Evolutionary conservation across 768 basidiomycete species (phyloP).

Genomic region (Tulasnella sp.): DNA sequence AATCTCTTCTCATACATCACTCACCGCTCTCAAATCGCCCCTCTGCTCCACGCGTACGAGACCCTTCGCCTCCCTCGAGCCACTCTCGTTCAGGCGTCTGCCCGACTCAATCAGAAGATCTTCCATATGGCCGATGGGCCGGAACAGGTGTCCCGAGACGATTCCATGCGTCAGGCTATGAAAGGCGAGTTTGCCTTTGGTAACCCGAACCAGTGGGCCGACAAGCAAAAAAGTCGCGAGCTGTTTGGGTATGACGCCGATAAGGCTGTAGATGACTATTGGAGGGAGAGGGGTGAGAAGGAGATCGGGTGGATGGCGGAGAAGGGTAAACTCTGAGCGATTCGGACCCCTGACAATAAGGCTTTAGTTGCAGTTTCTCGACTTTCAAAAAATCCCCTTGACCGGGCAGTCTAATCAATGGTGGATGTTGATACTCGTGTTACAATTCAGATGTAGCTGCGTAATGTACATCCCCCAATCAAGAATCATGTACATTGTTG

Average conservation of each 20-base stretch:
- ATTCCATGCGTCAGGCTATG: conserved; percentile 40
- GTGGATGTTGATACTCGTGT: too few relatives aligned
- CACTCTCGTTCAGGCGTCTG: conserved; percentile 37
- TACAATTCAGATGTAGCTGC: too few relatives aligned
- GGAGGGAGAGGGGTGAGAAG: conserved; percentile 14
- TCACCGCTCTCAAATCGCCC: conserved; percentile 31
- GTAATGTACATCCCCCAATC: too few relatives aligned
- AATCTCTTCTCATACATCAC: conserved; percentile 41
- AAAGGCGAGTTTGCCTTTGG: conserved; percentile 23
- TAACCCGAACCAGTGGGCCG: conserved; percentile 49
- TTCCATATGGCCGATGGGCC: conserved; percentile 49
- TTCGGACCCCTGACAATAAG: too few relatives aligned
- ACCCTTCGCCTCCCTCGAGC: conserved; percentile 40
- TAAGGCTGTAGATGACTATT: conserved; percentile 16
- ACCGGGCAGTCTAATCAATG: background rate
- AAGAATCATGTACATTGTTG: too few relatives aligned
- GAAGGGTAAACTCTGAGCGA: too few relatives aligned
- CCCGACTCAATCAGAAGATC: conserved; percentile 40
- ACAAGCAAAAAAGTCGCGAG: conserved; percentile 35
- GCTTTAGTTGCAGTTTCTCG: background rate
- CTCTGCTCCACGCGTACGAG: conserved; percentile 43
- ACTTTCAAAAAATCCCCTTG: too few relatives aligned
- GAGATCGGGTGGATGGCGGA: conserved; percentile 11
- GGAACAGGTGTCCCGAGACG: conserved; percentile 41
- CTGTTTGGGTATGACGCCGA: conserved; percentile 32